phyloP scores from a whole-genome alignment of 108 stramenopile species.

The Cyclostephanos tholiformis region DNA sequence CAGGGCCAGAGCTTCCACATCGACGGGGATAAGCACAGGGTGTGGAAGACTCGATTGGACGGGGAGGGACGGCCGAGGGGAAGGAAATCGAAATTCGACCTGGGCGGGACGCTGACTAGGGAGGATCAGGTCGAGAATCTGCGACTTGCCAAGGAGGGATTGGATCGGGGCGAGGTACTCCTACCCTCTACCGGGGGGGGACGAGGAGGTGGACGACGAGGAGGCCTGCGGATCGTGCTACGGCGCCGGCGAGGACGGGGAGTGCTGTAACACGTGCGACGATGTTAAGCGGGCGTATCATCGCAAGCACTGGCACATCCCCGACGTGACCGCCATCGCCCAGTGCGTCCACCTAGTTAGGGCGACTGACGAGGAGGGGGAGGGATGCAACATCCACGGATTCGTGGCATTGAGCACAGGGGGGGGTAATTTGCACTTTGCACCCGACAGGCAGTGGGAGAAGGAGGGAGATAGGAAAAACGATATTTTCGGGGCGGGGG shows the following conservation, averaged over 20 bases:
- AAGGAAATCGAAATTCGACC: slow-evolving; percentile 63
- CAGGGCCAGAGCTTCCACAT: slow-evolving; percentile 86
- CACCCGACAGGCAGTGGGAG: slow-evolving; percentile 78
- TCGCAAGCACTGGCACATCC: slow-evolving; percentile 85
- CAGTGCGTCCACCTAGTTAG: slow-evolving; percentile 59
- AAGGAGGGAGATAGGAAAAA: slow-evolving; percentile 39
- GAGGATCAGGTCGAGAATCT: slow-evolving; percentile 57
- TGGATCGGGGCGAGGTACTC: background rate
- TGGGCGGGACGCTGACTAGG: slow-evolving; percentile 75
- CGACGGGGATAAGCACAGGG: slow-evolving; percentile 64
- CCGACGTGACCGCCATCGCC: slow-evolving; percentile 48
- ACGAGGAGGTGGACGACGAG: slow-evolving; percentile 47
- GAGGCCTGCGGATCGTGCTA: slow-evolving; percentile 93
- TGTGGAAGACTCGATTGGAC: slow-evolving; percentile 86
- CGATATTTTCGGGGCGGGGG: slow-evolving; percentile 3
- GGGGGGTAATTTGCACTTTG: slow-evolving; percentile 95
- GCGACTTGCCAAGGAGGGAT: slow-evolving; percentile 21
- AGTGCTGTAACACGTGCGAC: slow-evolving; percentile 97
- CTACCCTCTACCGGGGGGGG: background rate
- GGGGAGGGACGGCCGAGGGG: slow-evolving; percentile 45
- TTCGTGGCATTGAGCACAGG: slow-evolving; percentile 80
- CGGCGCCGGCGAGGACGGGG: slow-evolving; percentile 88
- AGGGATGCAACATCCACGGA: slow-evolving; percentile 95
- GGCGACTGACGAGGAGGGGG: slow-evolving; percentile 58
- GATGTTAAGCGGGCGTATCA: slow-evolving; percentile 93